phyloP scores from a whole-genome alignment of 2,329 filamentous ascomycete genomes.

The Diplocarpon rosae region DNA sequence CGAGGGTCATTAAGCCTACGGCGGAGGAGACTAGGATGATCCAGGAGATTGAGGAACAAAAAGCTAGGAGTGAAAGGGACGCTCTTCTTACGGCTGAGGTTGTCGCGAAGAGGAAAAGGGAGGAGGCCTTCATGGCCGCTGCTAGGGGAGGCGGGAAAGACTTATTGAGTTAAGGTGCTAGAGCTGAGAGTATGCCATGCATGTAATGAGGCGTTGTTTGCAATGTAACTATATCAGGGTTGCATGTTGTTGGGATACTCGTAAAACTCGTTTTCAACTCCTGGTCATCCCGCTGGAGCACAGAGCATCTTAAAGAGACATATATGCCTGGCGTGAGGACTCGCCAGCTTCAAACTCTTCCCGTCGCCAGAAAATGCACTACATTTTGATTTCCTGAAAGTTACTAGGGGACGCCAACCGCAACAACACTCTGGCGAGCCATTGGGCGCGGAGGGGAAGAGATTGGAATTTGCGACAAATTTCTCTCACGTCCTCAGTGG shows the following conservation, averaged over 20 bases:
- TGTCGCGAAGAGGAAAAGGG: conserved; percentile 46
- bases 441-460: no score
- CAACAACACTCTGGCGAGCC: no score
- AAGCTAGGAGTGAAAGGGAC: conserved; percentile 41
- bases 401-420: no score
- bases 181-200: not conserved
- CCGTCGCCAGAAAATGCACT: no score
- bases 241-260: not conserved
- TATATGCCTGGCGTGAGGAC: no score
- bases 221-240: conserved; percentile 10
- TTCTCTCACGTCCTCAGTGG: no score
- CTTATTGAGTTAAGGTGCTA: not conserved
- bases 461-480: no score
- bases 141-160: conserved; percentile 32
- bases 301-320: not conserved
- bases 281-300: not conserved
- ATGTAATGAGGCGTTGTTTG: conserved; percentile 15
- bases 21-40: conserved; percentile 49
- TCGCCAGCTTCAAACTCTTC: no score
- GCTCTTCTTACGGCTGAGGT: conserved; percentile 40
- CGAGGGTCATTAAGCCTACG: conserved; percentile 43
- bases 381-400: no score
- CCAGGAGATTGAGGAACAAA: conserved; percentile 43
- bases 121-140: conserved; percentile 46
- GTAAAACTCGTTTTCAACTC: not conserved